A percentile compares a stretch with the other conserved stretches of the same genome.
phyloP scores from a whole-genome alignment of 306 rosid species.

The Neltuma alba region DNA sequence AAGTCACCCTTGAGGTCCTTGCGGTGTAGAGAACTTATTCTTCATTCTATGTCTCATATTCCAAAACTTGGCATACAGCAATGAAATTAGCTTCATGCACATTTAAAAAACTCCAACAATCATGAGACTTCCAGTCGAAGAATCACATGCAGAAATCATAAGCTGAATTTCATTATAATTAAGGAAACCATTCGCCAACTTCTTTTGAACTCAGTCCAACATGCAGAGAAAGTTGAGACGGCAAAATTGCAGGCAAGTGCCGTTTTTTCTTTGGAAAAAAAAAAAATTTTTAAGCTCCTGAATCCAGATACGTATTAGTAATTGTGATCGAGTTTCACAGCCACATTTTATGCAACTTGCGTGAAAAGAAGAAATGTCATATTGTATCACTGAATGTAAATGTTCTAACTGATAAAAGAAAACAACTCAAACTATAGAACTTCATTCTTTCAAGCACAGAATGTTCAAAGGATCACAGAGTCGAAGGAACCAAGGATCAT shows the following conservation, averaged over 20 bases:
- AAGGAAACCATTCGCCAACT: conserved; percentile 17
- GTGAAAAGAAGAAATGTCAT: conserved; percentile 8
- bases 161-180: neutral
- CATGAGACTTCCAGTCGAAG: neutral
- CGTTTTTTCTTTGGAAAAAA: neutral
- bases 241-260: neutral
- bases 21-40: neutral
- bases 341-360: conserved; percentile 17
- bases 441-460: conserved; percentile 40
- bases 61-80: neutral
- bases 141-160: conserved; percentile 1
- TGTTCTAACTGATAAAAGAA: conserved; percentile 17
- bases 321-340: neutral
- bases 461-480: conserved; percentile 29
- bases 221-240: neutral
- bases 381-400: conserved; percentile 21
- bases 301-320: neutral
- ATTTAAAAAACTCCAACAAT: neutral
- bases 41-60: neutral
- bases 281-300: neutral
- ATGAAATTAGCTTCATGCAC: neutral
- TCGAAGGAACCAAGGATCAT: conserved; percentile 37
- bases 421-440: conserved; percentile 37
- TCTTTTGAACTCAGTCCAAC: neutral
- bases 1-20: neutral